Conservation (phyloP, 169 alveolate species). For the Pseudocohnilembus persalinus region DNA sequence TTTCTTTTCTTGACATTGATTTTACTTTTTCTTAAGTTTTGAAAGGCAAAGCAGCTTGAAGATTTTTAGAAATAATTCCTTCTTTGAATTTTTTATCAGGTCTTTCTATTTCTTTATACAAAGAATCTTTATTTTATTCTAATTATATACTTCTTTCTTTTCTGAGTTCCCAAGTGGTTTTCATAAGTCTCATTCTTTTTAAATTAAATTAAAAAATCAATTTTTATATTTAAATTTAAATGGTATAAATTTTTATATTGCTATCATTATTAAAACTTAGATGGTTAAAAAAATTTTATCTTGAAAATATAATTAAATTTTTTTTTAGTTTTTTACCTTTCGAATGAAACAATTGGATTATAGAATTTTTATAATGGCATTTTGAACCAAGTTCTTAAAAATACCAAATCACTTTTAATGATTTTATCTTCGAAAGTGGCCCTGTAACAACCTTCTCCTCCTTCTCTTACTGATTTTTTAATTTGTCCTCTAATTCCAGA, state of each 20-base stretch:
- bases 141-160: conserved; percentile 74
- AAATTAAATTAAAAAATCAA: conserved; percentile 14
- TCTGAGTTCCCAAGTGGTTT: conserved; percentile 88
- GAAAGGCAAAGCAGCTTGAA: conserved; percentile 88
- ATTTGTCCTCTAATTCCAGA: conserved; percentile 99
- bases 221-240: too few species aligned
- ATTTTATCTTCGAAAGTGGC: conserved; percentile 99
- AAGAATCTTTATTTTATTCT: conserved; percentile 77
- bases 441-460: conserved; percentile 95
- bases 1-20: conserved; percentile 53
- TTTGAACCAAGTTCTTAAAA: conserved; percentile 94
- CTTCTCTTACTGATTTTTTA: conserved; percentile 92
- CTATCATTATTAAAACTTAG: too few species aligned
- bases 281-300: too few species aligned
- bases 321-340: conserved; percentile 34
- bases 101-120: conserved; percentile 81
- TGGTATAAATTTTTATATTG: too few species aligned
- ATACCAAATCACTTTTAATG: conserved; percentile 95
- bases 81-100: conserved; percentile 82
- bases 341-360: conserved; percentile 86
- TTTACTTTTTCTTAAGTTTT: conserved; percentile 81
- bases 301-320: too few species aligned
- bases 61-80: conserved; percentile 82
- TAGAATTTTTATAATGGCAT: conserved; percentile 88
- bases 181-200: conserved; percentile 62